Base-by-base conservation (phyloP, 1,139 yeast genomes). In the Geotrichum citri-aurantii region DNA sequence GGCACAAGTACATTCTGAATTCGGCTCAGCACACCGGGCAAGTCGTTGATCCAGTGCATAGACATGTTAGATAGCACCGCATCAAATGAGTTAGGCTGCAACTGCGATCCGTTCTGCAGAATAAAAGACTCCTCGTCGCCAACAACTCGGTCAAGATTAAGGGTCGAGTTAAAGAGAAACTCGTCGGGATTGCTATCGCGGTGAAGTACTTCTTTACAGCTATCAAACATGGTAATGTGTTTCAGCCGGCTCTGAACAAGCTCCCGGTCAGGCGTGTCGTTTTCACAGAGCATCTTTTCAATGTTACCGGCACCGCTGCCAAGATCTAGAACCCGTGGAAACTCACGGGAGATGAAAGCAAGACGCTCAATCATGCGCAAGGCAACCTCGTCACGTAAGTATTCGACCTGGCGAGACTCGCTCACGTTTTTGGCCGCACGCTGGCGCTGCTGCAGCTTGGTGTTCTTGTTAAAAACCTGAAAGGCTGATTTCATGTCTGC, bases 31-130 rank as follows among this genome's bases (percentile, higher is more conserved):
- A 83, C 80, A 1, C 79, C 77, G 0, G 96, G 96, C 27, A 89
- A 77, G 65, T 89, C 93, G 67, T 89, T 89, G 59, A 88, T 84
- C 96, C 96, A 89, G 70, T 89, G 96, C 70, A 89, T 69, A 33
- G 89, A 81, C 66, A 88, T 73, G 68, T 87, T 88, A 1, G 93
- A 85, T 3, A 89, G 70, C 1, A 88, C 87, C 0, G 91, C 88
- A 71, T 88, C 95, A 66, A 78, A 87, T 46, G 79, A 74, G 61
- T 81, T 64, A 1, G 66, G 59, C 33, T 61, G 56, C 1, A 62
- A 52, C 2, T 40, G 54, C 31, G 40, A 62, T 1, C 63, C 58
- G 12, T 26, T 61, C 19, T 40, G 50, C 12, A 58, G 60, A 47
- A 17, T 19, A n/a, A 70, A 54, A 27, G 59, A 53, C 70, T 89